phyloP scores from a whole-genome alignment of 2,329 filamentous ascomycete genomes.

The Aspergillus neotritici region DNA sequence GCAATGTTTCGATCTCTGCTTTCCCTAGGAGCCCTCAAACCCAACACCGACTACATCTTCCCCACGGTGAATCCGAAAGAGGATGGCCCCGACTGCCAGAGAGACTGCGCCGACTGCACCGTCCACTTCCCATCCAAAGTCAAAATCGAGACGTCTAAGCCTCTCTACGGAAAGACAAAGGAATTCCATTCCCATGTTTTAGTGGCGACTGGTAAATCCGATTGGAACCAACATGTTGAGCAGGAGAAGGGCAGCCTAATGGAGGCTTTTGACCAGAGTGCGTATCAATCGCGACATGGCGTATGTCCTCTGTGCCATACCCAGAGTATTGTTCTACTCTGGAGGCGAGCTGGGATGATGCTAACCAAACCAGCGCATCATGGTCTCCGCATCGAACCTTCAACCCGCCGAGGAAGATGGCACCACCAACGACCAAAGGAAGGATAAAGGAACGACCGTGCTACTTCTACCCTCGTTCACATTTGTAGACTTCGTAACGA shows the following conservation, averaged over 20 bases:
- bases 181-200: constrained; percentile 32
- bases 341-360: background rate
- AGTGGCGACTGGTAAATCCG: constrained; percentile 34
- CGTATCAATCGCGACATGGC: constrained; percentile 59
- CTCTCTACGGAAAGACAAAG: constrained; percentile 35
- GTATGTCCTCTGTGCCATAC: constrained; percentile 39
- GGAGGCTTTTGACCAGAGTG: constrained; percentile 41
- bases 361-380: constrained; percentile 22
- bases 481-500: constrained; percentile 70
- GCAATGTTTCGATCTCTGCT: constrained; percentile 31
- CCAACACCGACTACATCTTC: constrained; percentile 28
- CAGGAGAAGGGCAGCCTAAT: constrained; percentile 47
- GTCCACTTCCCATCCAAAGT: constrained; percentile 31
- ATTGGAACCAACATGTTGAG: constrained; percentile 34
- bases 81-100: constrained; percentile 32
- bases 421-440: background rate
- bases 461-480: constrained; percentile 78
- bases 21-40: constrained; percentile 20
- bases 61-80: constrained; percentile 29
- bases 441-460: constrained; percentile 55
- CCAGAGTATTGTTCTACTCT: background rate
- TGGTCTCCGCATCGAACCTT: constrained; percentile 35
- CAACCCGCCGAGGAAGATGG: constrained; percentile 12
- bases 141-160: constrained; percentile 26
- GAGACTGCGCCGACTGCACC: constrained; percentile 36